Base-by-base conservation (phyloP, 257 asterid genomes). In the Solanum dulcamara region DNA sequence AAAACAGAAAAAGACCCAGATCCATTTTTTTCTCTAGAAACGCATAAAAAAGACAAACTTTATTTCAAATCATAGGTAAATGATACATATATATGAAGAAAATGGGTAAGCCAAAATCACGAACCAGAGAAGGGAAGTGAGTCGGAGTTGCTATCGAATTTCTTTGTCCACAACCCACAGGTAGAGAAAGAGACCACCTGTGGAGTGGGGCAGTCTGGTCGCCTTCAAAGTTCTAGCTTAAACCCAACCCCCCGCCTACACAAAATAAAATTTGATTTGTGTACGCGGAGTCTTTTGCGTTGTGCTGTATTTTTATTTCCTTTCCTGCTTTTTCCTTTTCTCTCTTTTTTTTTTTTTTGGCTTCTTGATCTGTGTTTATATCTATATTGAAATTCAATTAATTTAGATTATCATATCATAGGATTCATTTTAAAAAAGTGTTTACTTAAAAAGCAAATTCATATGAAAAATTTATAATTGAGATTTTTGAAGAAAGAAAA, bases 1-100 rank as follows among this genome's bases (percentile, higher is more conserved):
- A 84, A 88, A 33, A 46, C 30, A 83, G 57, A 46, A 77, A 14
- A 30, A 75, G 85, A 24, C 87, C 88, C 91, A 89, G 93, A 92
- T 92, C 90, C 90, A 81, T 11, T 80, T 59, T 55, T 86, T 37
- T 66, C 22, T 51, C 26, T 50, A 38, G 18, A 50, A 86, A 83
- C 84, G 37, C 18, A 53, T 7, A 71, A 84, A 70, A 70, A 81
- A 57, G 66, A 74, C n/a, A 42, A 82, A 33, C 55, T 74, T 53
- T 15, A 11, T 37, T 81, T 37, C 62, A 80, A 80, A 51, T n/a
- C 57, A 71, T 5, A 33, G 55, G 22, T 38, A 51, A 38, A 68
- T 7, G 32, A 11, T 50, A 57, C 44, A 81, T 14, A 55, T 12
- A 55, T 12, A 74, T 24, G 32, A 85, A 17, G 60, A 44, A 30